Percentiles rank a stretch among this genome's conserved stretches.
phyloP scores from a whole-genome alignment of 495 filamentous ascomycete genomes.

The Talaromyces stipitatus region DNA sequence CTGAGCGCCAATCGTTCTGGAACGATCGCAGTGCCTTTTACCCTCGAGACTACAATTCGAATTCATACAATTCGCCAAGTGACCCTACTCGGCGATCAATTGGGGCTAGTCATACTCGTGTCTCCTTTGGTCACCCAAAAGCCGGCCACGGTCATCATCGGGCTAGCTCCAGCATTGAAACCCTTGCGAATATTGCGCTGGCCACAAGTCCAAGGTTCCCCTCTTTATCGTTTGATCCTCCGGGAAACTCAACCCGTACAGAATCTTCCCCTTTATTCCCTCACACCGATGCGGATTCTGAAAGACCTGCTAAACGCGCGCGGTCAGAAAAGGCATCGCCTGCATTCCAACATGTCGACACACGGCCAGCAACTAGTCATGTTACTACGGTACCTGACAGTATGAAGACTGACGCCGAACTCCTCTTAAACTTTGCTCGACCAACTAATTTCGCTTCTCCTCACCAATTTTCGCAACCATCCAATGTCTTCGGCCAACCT shows the following conservation, averaged over 20 bases:
- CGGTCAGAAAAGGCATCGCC: slow-evolving; percentile 53
- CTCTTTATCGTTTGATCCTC: slow-evolving; percentile 18
- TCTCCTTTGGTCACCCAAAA: slow-evolving; percentile 1
- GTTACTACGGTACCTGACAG: slow-evolving; percentile 26
- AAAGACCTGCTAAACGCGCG: slow-evolving; percentile 53
- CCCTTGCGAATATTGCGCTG: slow-evolving; percentile 48
- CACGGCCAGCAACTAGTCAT: slow-evolving; percentile 39
- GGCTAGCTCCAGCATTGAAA: slow-evolving; percentile 44
- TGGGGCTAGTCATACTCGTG: background rate
- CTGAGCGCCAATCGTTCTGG: slow-evolving; percentile 26
- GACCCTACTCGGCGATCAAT: background rate
- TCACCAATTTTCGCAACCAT: slow-evolving; percentile 20
- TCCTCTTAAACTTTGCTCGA: slow-evolving; percentile 41
- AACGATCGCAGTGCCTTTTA: slow-evolving; percentile 20
- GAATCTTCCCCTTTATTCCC: slow-evolving; percentile 22
- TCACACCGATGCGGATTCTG: slow-evolving; percentile 20
- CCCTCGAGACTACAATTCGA: background rate
- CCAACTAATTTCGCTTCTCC: slow-evolving; percentile 29
- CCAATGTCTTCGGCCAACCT: slow-evolving; percentile 30
- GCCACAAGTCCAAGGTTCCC: slow-evolving; percentile 40
- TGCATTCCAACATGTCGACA: slow-evolving; percentile 22
- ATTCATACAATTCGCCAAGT: background rate
- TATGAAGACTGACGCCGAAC: slow-evolving; percentile 46
- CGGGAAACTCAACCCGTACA: slow-evolving; percentile 13
- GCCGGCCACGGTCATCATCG: slow-evolving; percentile 28